Percentiles rank a stretch among this genome's conserved stretches.
phyloP scores from a whole-genome alignment of 2,329 filamentous ascomycete genomes.

The Penicillium sclerotigenum region DNA sequence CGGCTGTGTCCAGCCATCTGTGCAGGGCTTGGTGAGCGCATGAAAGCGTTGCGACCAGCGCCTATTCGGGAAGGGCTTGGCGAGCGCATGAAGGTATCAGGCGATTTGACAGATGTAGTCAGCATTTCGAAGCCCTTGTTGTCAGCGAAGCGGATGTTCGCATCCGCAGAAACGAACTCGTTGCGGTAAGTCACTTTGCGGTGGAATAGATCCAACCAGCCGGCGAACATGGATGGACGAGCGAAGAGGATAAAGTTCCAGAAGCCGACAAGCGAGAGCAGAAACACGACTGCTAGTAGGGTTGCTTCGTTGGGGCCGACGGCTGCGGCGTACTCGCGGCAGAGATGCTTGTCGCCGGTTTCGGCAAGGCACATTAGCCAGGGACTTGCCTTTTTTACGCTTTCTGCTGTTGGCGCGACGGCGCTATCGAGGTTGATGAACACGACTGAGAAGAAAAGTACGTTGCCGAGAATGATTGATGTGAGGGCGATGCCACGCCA shows the following conservation, averaged over 20 bases:
- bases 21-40: conserved; percentile 20
- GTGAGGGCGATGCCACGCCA: conserved; percentile 93
- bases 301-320: conserved; percentile 73
- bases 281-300: conserved; percentile 74
- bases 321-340: conserved; percentile 57
- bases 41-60: not conserved
- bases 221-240: conserved; percentile 77
- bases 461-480: conserved; percentile 82
- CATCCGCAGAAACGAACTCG: conserved; percentile 89
- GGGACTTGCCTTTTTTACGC: conserved; percentile 54
- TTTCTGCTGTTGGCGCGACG: conserved; percentile 55
- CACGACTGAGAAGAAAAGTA: conserved; percentile 88
- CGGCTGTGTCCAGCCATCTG: conserved; percentile 13
- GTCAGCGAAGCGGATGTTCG: conserved; percentile 62
- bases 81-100: conserved; percentile 28
- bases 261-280: conserved; percentile 81
- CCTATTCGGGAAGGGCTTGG: conserved; percentile 19
- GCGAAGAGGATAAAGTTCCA: conserved; percentile 81
- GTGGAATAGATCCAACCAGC: conserved; percentile 68
- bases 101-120: conserved; percentile 32
- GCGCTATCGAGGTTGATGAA: conserved; percentile 85
- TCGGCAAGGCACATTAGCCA: conserved; percentile 72
- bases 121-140: conserved; percentile 79
- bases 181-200: conserved; percentile 48
- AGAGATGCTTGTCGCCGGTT: conserved; percentile 62